Evolutionary conservation across 2,329 filamentous ascomycete species (phyloP), one percentile per base, ranked within the genome.

Genomic region (Fusarium odoratissimum): DNA sequence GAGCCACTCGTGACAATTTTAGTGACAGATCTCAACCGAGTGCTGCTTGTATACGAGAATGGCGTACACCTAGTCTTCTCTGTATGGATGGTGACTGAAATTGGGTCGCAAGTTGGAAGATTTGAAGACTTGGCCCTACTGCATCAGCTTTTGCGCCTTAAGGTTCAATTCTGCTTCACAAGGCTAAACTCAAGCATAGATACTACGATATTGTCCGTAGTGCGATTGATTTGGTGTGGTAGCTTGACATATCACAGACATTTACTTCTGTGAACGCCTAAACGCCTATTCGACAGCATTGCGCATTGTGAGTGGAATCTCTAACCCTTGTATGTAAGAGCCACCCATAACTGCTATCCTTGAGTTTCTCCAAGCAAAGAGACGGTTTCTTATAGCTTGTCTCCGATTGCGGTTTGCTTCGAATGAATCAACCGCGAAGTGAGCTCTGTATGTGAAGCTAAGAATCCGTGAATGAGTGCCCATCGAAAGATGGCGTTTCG

Each of bases 121-220:
- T 33, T 33, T 64, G 31, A 37, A 14, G 59, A 31, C 38, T 33
- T 64, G n/a, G 30, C 17, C 28, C 46, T 25, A n/a, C 14, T 33
- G 6, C 25, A 41, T 28, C 12, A 16, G n/a, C 19, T 14, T 33
- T 8, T 12, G 33, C 38, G 40, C 44, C 35, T 35, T 28, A 30
- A 64, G 25, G 25, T 25, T 25, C 25, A 25, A 25, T 25, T 25
- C 25, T 25, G 25, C 25, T 25, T 25, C 25, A 25, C 25, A 25
- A 25, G 23, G 31, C 44, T 64, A 49, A 13, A 38, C 38, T 23
- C 14, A n/a, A 55, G 33, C 33, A 28, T 25, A 33, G 28, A 12
- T 12, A n/a, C 28, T n/a, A 25, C n/a, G 21, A 23, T 45, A 35
- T 35, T 64, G 33, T 25, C 33, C 17, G 16, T 23, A 23, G 33